A percentile compares a stretch with the other conserved stretches of the same genome.
Evolutionary conservation across 2,329 filamentous ascomycete species (phyloP).

Genomic region (Paecilomyces dactylethromorphus): DNA sequence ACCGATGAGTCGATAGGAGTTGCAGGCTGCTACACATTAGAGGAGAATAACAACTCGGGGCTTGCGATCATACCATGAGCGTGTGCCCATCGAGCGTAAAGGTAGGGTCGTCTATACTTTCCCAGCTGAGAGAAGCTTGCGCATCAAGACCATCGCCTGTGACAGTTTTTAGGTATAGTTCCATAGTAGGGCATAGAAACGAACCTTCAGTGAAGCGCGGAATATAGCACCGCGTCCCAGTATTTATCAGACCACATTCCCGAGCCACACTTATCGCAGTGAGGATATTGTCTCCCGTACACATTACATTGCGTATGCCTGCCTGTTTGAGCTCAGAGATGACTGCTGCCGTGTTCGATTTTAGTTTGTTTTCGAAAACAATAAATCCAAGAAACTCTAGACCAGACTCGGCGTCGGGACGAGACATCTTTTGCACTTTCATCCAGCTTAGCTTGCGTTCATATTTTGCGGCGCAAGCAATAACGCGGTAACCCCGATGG

Average conservation of each 20-base stretch:
- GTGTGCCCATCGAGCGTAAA: slow-evolving; percentile 74
- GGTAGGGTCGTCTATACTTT: slow-evolving; percentile 82
- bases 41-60: not conserved
- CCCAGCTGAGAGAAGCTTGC: slow-evolving; percentile 72
- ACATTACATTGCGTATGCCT: slow-evolving; percentile 87
- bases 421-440: slow-evolving; percentile 88
- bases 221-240: slow-evolving; percentile 81
- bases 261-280: slow-evolving; percentile 93
- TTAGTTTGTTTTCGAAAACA: slow-evolving; percentile 97
- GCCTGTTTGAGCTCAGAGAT: slow-evolving; percentile 76
- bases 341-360: slow-evolving; percentile 74
- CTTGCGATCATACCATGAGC: slow-evolving; percentile 50
- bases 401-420: slow-evolving; percentile 73
- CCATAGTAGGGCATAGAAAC: not conserved
- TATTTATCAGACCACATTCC: slow-evolving; percentile 78
- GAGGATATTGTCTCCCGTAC: slow-evolving; percentile 94
- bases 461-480: slow-evolving; percentile 87
- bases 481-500: slow-evolving; percentile 91
- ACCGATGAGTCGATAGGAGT: slow-evolving; percentile 73
- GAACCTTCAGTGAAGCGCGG: slow-evolving; percentile 74
- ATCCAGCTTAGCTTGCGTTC: slow-evolving; percentile 86
- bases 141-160: slow-evolving; percentile 66
- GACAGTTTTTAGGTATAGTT: slow-evolving; percentile 6
- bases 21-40: slow-evolving; percentile 52
- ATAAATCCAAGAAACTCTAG: slow-evolving; percentile 94